Conservation (phyloP, 495 filamentous ascomycete genomes). For the Aspergillus indologenus region DNA sequence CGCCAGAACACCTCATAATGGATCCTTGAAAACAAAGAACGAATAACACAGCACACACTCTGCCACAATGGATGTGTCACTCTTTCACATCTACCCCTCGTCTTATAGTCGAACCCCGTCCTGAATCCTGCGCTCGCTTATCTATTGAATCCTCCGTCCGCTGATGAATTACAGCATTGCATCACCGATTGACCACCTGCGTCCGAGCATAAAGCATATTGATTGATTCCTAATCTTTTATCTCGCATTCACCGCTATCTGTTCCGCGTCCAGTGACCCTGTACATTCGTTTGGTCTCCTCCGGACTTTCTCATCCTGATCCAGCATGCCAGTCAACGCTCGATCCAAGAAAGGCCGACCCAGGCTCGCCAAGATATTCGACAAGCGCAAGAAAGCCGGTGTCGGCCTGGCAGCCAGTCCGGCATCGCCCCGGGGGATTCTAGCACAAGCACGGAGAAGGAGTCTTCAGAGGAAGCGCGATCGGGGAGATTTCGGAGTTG, state of each 20-base stretch:
- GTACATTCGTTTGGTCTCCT: neutral
- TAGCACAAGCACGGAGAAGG: slow-evolving; percentile 10
- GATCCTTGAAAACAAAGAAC: neutral
- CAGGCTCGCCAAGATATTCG: neutral
- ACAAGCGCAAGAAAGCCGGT: neutral
- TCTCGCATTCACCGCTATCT: neutral
- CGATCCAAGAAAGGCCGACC: neutral
- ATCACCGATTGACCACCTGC: neutral
- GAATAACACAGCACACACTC: neutral
- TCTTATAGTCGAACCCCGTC: neutral
- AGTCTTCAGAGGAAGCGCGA: slow-evolving; percentile 5
- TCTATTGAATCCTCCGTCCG: neutral
- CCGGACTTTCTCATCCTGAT: neutral
- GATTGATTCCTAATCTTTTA: neutral
- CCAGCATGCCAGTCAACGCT: neutral
- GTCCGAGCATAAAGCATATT: neutral
- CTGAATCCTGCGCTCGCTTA: neutral
- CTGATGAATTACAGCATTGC: neutral
- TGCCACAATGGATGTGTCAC: neutral
- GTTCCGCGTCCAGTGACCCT: neutral
- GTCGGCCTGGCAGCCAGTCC: neutral
- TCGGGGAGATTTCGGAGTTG: neutral
- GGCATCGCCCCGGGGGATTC: slow-evolving; percentile 12
- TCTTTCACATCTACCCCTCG: neutral
- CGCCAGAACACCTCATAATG: neutral